A percentile compares a stretch with the other conserved stretches of the same genome.
Evolutionary conservation across 2,329 filamentous ascomycete genomes (phyloP).

Genomic region (Acrocalymma vagum): DNA sequence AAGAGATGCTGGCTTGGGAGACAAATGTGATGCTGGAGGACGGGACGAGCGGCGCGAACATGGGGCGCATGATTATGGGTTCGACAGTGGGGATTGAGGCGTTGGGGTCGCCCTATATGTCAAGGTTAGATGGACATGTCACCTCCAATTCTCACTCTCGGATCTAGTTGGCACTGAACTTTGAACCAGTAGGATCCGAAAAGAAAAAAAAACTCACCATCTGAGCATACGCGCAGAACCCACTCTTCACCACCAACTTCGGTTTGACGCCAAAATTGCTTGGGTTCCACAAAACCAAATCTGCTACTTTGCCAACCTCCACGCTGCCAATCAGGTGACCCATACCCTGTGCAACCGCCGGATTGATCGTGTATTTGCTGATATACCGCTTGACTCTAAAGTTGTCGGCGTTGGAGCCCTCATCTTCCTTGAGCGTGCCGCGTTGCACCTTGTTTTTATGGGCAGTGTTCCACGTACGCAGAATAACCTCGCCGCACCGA

Average conservation of each 20-base stretch:
- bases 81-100: conserved; percentile 82
- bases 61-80: conserved; percentile 82
- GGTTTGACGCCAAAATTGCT: conserved; percentile 90
- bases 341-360: conserved; percentile 91
- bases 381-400: conserved; percentile 92
- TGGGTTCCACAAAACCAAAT: conserved; percentile 87
- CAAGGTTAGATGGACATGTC: too few species aligned
- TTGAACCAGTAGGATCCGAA: neutral
- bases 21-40: conserved; percentile 83
- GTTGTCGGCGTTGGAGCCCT: conserved; percentile 83
- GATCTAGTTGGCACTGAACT: too few species aligned
- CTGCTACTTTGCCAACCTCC: conserved; percentile 88
- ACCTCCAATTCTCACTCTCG: too few species aligned
- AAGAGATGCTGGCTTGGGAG: conserved; percentile 73
- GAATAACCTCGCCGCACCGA: conserved; percentile 89
- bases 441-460: conserved; percentile 95
- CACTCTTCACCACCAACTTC: conserved; percentile 81
- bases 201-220: conserved; percentile 68
- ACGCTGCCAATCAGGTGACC: conserved; percentile 84
- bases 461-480: conserved; percentile 95
- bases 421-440: conserved; percentile 78
- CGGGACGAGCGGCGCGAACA: conserved; percentile 82
- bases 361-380: conserved; percentile 96
- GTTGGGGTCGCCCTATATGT: conserved; percentile 56
- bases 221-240: conserved; percentile 81